A percentile compares a stretch with the other conserved stretches of the same genome.
These are phyloP conservation scores for Kwoniella botswanensis DNA, from an alignment of 768 basidiomycete species.

Conservation along the genomic window DNA sequence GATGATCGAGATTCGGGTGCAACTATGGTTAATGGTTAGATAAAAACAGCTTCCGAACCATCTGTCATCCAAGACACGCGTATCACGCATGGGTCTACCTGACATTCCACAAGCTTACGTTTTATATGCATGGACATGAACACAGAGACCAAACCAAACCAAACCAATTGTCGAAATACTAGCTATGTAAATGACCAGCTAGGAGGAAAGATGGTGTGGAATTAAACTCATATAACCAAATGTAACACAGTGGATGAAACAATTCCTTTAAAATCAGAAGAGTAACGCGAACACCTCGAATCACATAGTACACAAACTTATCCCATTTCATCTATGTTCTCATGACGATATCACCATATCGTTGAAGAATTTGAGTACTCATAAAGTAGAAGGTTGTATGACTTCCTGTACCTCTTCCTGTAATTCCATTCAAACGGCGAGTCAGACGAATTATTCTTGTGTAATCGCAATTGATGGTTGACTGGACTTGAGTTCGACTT, in stretches of 20 bases:
- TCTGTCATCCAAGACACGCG: background rate
- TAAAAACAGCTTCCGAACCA: constrained; percentile 1
- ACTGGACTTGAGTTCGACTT: constrained; percentile 3
- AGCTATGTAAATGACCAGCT: too few species aligned
- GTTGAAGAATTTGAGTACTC: background rate
- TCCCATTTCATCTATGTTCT: background rate
- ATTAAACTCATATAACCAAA: too few species aligned
- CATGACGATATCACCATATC: background rate
- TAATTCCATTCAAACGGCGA: too few species aligned
- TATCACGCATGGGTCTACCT: too few species aligned
- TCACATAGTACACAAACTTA: background rate
- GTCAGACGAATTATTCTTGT: background rate
- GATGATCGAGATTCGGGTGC: too few species aligned
- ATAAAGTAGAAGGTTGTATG: constrained; percentile 12
- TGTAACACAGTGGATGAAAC: too few species aligned
- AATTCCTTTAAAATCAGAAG: too few species aligned
- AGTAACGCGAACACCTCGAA: too few species aligned
- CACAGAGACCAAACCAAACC: background rate
- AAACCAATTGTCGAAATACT: background rate
- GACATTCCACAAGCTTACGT: background rate
- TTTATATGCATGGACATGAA: background rate
- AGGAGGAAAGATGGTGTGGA: too few species aligned
- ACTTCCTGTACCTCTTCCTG: constrained; percentile 27
- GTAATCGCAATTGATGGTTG: too few species aligned
- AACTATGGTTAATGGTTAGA: background rate